Base-by-base conservation (phyloP, 2,329 filamentous ascomycete species). In the Colletotrichum caudatum region DNA sequence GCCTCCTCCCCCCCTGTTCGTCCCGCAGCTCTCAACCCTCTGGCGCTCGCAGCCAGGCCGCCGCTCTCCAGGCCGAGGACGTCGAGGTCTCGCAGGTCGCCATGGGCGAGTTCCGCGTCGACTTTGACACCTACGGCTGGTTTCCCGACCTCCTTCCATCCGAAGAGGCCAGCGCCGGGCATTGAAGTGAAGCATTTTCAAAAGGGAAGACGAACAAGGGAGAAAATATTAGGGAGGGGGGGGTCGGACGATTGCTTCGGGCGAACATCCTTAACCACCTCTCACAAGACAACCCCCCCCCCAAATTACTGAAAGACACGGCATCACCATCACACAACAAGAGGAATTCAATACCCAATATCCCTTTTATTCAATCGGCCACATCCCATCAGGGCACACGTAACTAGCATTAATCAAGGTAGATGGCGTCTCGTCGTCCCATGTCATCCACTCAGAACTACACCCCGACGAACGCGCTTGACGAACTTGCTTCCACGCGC, bases 71-170 rank as follows among this genome's bases (percentile, higher is more conserved):
- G 33, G 84, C 81, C 0, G 88, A 90, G 74, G 88, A 87, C 2
- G 86, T 90, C 12, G 78, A 81, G 3, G 87, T 90, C n/a, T 79
- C 80, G 16, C 80, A 77, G 3, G 82, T 81, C 16, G 83, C 86
- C 1, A 74, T 89, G 74, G 87, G 88, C 1, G 87, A 89, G 76
- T 77, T 87, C 57, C 81, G 77, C 53, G 85, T 90, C 1, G 85
- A 89, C 72, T 83, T 90, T 64, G 80, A 73, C 0, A 80, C 83
- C 57, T 88, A 83, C 74, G 88, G 88, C 1, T 90, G 88, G 88
- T 90, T 90, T 73, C 88, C 88, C 5, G 75, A 81, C 0, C 73
- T 74, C 9, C 74, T 90, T 46, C 87, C 87, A 0, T 88, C 87
- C 0, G 82, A 83, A 50, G 78, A 78, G n/a, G 78, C 75, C 0